Evolutionary conservation across 352 stramenopile species (phyloP), one percentile per base, ranked within the genome.

Genomic region (Globisporangium viniferum): DNA sequence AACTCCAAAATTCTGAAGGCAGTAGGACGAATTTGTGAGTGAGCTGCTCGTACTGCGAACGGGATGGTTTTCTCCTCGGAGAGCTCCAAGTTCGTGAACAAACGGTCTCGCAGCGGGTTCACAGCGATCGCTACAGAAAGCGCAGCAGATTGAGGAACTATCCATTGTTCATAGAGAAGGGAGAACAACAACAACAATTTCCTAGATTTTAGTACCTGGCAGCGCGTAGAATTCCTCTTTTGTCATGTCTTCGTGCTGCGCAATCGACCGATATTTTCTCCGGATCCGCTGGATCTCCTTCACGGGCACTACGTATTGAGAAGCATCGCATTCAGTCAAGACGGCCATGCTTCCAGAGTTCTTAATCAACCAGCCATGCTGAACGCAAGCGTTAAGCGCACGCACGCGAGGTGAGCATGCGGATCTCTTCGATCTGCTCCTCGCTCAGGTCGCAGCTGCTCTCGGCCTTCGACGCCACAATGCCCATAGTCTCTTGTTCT

Each of bases 271-370:
- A 56, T 80, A 82, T 72, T 81, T 85, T 18, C 69, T 59, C 18
- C 78, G 75, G 31, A 90, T 76, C 62, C 80, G 75, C 55, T 84
- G 73, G 53, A 90, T 90, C 61, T 90, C 82, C 33, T 77, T 74
- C 15, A 73, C 68, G 7, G 78, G 73, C 36, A 89, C 82, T 90
- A 24, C 24, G 49, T 33, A 33, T 15, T 22, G 22, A 22, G 9
- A 29, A 4, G 31, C 31, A 33, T 33, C 31, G 24, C 31, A 33
- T 33, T 33, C 31, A 33, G 31, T 33, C 31, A 33, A 33, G 31
- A 33, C 31, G 31, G 31, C 5, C 31, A 33, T 33, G 31, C 5
- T 5, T 6, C 31, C 31, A 33, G 31, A 33, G 31, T 33, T 33
- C 12, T 14, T 33, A 12, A 22, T 20, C 8, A 15, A 55, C 3